Evolutionary conservation across 2,329 filamentous ascomycete species (phyloP).

Genomic region (Claviceps sorghi): DNA sequence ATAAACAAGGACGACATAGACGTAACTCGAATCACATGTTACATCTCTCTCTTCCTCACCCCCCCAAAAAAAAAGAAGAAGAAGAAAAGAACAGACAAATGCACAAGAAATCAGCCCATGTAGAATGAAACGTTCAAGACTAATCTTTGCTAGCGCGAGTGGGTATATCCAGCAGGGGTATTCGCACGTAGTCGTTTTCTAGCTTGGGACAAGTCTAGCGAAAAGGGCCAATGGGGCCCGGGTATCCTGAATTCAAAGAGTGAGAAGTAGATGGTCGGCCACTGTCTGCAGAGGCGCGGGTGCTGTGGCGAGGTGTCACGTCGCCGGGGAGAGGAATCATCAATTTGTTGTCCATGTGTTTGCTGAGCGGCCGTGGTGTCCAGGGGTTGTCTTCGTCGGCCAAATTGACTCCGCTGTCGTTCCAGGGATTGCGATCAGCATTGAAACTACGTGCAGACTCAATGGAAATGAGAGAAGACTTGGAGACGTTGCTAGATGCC

Average conservation of each 20-base stretch:
- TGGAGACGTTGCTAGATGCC: conserved; percentile 78
- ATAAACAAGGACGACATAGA: conserved; percentile 6
- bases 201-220: conserved; percentile 50
- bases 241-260: conserved; percentile 93
- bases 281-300: conserved; percentile 77
- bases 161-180: conserved; percentile 52
- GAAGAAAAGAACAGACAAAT: neutral
- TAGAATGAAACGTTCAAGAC: conserved; percentile 23
- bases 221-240: conserved; percentile 79
- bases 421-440: conserved; percentile 94
- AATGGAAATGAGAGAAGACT: conserved; percentile 88
- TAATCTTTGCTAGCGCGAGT: conserved; percentile 44
- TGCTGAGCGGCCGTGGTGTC: conserved; percentile 48
- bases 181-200: conserved; percentile 35
- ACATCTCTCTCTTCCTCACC: neutral
- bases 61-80: neutral
- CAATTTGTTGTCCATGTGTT: conserved; percentile 49
- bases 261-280: conserved; percentile 87
- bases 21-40: conserved; percentile 3
- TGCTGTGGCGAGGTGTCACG: conserved; percentile 67
- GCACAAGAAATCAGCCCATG: neutral
- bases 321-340: conserved; percentile 60
- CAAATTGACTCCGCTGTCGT: conserved; percentile 91
- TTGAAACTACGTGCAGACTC: conserved; percentile 84
- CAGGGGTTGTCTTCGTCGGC: conserved; percentile 69